Evolutionary conservation across 108 stramenopile species (phyloP).

Genomic region (Fragilariopsis cylindrus): DNA sequence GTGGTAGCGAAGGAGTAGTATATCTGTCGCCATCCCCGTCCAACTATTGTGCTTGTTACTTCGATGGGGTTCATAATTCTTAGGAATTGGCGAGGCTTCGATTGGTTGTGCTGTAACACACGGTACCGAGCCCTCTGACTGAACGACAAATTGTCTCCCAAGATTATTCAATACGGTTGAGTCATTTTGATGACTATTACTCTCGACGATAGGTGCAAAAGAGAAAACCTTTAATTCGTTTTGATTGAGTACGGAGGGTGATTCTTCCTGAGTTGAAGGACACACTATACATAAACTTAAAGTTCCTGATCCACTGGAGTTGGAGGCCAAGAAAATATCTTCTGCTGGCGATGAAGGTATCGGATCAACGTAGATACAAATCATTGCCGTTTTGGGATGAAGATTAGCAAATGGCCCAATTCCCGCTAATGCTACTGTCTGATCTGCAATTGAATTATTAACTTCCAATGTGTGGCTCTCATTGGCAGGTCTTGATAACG

Average conservation of each 20-base stretch:
- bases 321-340: slow-evolving; percentile 39
- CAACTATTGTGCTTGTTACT: slow-evolving; percentile 7
- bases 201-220: not conserved
- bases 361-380: slow-evolving; percentile 34
- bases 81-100: slow-evolving; percentile 50
- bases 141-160: not conserved
- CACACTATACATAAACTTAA: slow-evolving; percentile 22
- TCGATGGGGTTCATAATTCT: slow-evolving; percentile 26
- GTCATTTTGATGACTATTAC: not conserved
- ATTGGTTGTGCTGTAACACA: slow-evolving; percentile 45
- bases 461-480: not conserved
- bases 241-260: not conserved
- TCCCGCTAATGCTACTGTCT: not conserved
- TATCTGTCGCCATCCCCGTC: slow-evolving; percentile 45
- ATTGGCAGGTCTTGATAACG: slow-evolving; percentile 11
- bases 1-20: slow-evolving; percentile 43
- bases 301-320: slow-evolving; percentile 28
- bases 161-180: not conserved
- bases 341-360: slow-evolving; percentile 9
- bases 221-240: slow-evolving; percentile 22
- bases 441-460: not conserved
- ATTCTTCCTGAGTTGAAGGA: slow-evolving; percentile 1
- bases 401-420: slow-evolving; percentile 41
- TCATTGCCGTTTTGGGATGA: slow-evolving; percentile 28
- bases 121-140: slow-evolving; percentile 32